Evolutionary conservation across 2,329 filamentous ascomycete genomes (phyloP), one percentile per base, ranked within the genome.

Genomic region (Mycosphaerella arachidis): DNA sequence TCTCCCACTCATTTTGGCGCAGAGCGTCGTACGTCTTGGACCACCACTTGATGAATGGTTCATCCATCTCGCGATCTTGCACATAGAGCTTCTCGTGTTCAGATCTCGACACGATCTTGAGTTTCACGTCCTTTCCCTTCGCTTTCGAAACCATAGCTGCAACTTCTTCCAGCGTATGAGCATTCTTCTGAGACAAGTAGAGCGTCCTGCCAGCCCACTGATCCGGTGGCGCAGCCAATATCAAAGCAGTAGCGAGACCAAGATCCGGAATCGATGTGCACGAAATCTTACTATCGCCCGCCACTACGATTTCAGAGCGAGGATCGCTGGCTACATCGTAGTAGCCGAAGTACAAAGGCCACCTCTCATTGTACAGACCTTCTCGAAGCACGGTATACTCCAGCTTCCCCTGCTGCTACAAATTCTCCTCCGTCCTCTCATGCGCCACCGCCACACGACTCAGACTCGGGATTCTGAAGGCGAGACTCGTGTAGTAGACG

Each of bases 341-440:
- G 56, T 80, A 77, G 0, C 78, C 78, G 20, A 79, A 72, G 60
- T 80, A 79, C 20, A 80, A 63, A 6, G 77, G 78, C 78, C 78
- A 81, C 56, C 71, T 75, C 67, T 80, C 77, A 50, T 76, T 78
- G 57, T 80, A 79, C 57, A 80, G 55, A 0, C 78, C 78, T 59
- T 80, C 76, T 0, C 78, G 67, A 0, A 81, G 67, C 5, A 79
- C 66, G 0, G 77, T 79, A 5, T 70, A 73, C 9, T 62, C 46
- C 20, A 71, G 48, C 6, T 35, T 35, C 4, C 69, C 64, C 13
- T 70, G 68, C 20, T 64, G 30, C 33, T 57, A 52, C 55, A 81
- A 63, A 52, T 76, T 78, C 16, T 65, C 65, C 63, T 80, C 78
- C 0, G 78, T 80, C 4, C 77, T 68, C n/a, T 76, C 73, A 59